Percentiles rank a stretch among this genome's conserved stretches.
phyloP scores from a whole-genome alignment of 2,329 filamentous ascomycete genomes.

The Macroventuria anomochaeta region DNA sequence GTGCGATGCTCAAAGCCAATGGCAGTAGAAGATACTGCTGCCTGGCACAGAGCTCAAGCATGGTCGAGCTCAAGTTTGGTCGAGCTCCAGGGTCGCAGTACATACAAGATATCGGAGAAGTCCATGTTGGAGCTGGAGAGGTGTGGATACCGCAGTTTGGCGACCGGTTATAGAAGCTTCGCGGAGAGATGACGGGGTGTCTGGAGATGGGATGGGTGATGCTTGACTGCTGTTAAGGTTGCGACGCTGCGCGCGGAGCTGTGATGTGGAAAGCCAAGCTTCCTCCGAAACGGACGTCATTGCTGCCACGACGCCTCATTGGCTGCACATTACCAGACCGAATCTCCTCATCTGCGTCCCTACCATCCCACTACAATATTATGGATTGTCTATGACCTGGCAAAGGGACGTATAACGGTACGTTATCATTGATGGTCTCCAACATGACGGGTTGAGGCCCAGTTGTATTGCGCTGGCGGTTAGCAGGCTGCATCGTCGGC shows the following conservation, averaged over 20 bases:
- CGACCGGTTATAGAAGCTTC: constrained; percentile 10
- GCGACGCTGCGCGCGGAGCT: constrained; percentile 9
- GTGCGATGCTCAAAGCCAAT: constrained; percentile 5
- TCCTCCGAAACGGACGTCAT: constrained; percentile 14
- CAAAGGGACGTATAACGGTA: too few relatives aligned
- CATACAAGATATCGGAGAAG: constrained; percentile 90
- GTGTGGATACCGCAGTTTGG: constrained; percentile 45
- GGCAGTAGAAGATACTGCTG: constrained; percentile 16
- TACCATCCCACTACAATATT: neutral
- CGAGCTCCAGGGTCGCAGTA: constrained; percentile 32
- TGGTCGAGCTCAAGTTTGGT: constrained; percentile 16
- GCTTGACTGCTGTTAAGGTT: constrained; percentile 9
- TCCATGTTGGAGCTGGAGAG: constrained; percentile 68
- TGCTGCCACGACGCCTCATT: constrained; percentile 5
- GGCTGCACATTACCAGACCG: neutral
- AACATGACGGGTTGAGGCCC: too few relatives aligned
- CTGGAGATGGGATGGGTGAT: constrained; percentile 10
- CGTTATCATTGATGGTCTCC: too few relatives aligned
- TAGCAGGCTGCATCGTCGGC: too few relatives aligned
- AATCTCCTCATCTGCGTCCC: neutral
- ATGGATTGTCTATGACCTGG: too few relatives aligned
- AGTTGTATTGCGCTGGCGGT: too few relatives aligned
- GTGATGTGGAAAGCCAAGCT: constrained; percentile 16
- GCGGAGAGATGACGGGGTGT: constrained; percentile 1
- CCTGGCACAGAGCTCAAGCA: constrained; percentile 24